Base-by-base conservation (phyloP, 305 asterid species). In the Rubia balearica region DNA sequence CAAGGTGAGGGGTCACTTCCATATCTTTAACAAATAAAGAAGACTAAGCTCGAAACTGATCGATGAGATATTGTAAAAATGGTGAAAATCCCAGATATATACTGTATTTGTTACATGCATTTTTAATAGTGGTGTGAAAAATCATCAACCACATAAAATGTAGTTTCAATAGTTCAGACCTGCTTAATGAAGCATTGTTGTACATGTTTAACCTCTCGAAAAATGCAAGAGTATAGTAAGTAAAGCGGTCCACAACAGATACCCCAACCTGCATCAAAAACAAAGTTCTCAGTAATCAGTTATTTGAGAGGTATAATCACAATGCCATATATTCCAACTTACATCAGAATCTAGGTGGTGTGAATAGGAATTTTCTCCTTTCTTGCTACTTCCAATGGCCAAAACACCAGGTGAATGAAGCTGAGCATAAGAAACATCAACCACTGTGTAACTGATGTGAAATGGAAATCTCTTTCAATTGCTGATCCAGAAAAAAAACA, bases 321-420 rank as follows among this genome's bases (percentile, higher is more conserved):
- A 27, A 49, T 64, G 36, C 59, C 53, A 75, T 24, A 67, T 41
- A 11, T 46, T 53, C 45, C 40, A 4, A 76, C 90, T 87, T 84
- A 94, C 99, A 83, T 91, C 95, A 72, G 95, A 82, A 79, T 89
- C 98, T 82, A 91, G 78, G 87, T 91, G 97, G 79, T 91, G 98
- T 6, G 97, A 94, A 78, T 94, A 94, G 24, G 99, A 94, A 80
- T 94, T 94, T 82, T 94, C 98, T 74, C 96, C 97, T 83, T 94
- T 94, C 87, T 74, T 86, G 89, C 98, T 94, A 84, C 99, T 94
- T 82, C 99, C 99, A 81, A 91, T 84, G 49, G 98, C 87, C 90
- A 94, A 79, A 78, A 94, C 96, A 76, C 96, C 97, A 67, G 97
- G 96, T 38, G 99, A 94, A 79, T 86, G 93, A 81, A 94, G 98